Evolutionary conservation across 2,329 filamentous ascomycete genomes (phyloP).

Genomic region (Phaeosphaeria sp.): DNA sequence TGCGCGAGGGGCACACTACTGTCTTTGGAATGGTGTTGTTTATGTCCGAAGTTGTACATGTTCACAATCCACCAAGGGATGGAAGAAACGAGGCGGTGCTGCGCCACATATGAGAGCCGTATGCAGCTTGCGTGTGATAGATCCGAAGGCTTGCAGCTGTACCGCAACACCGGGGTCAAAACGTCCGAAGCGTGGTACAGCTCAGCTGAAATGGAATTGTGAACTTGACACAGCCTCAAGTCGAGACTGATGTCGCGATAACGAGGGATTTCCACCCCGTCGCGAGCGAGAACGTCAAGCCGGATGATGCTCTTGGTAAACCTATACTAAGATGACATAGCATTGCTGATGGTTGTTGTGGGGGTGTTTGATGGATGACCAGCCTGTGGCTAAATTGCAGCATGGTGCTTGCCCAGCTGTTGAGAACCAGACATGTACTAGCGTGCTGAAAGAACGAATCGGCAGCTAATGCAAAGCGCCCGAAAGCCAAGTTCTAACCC

Average conservation of each 20-base stretch:
- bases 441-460: background rate
- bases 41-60: background rate
- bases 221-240: background rate
- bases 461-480: conserved; percentile 7
- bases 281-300: too few species aligned
- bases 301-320: background rate
- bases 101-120: background rate
- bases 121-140: background rate
- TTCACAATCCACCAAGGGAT: background rate
- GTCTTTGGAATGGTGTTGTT: background rate
- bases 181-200: background rate
- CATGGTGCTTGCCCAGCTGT: background rate
- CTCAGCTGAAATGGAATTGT: background rate
- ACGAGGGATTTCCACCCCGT: background rate
- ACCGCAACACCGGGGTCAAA: background rate
- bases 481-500: conserved; percentile 18
- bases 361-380: background rate
- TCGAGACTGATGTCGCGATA: background rate
- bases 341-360: background rate
- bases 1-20: background rate
- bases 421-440: background rate
- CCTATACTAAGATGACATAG: background rate
- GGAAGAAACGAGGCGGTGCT: background rate
- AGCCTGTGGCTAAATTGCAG: background rate
- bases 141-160: background rate